Percentiles rank a stretch among this genome's conserved stretches.
Conservation (phyloP, 2,329 filamentous ascomycete genomes). For the Podosphaera fusca region DNA sequence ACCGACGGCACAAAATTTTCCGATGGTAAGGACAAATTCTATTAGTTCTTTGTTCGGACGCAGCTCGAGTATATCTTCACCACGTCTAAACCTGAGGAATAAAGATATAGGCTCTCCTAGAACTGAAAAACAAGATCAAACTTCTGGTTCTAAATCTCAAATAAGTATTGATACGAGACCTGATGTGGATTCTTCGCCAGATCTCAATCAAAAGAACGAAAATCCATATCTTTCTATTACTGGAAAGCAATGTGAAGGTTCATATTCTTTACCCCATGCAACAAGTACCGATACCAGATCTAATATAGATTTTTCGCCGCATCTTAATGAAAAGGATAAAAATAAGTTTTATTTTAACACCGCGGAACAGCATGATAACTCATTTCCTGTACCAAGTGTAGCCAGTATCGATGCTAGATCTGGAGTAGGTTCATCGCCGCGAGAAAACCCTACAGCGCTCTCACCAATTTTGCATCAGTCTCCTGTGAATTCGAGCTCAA, state of each 20-base stretch:
- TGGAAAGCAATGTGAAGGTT: no score
- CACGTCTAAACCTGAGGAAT: neutral
- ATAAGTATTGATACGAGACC: neutral
- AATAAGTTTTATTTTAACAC: constrained; percentile 4
- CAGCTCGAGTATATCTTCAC: neutral
- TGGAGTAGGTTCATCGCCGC: neutral
- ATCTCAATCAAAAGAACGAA: no score
- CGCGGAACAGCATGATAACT: no score
- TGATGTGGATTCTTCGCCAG: neutral
- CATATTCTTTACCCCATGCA: no score
- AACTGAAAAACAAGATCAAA: neutral
- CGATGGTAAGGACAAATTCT: neutral
- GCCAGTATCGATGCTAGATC: neutral
- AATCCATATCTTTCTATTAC: no score
- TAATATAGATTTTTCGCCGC: no score
- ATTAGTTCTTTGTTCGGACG: neutral
- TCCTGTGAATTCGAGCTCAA: constrained; percentile 6
- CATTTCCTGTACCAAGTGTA: constrained; percentile 12
- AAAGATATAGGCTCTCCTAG: neutral
- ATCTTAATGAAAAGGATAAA: no score
- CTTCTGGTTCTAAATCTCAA: neutral
- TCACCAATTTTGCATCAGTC: constrained; percentile 5
- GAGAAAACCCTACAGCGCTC: neutral
- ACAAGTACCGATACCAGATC: no score
- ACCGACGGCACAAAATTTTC: neutral